Evolutionary conservation across 2,329 filamentous ascomycete genomes (phyloP).

Genomic region (Neopestalotiopsis sp.): DNA sequence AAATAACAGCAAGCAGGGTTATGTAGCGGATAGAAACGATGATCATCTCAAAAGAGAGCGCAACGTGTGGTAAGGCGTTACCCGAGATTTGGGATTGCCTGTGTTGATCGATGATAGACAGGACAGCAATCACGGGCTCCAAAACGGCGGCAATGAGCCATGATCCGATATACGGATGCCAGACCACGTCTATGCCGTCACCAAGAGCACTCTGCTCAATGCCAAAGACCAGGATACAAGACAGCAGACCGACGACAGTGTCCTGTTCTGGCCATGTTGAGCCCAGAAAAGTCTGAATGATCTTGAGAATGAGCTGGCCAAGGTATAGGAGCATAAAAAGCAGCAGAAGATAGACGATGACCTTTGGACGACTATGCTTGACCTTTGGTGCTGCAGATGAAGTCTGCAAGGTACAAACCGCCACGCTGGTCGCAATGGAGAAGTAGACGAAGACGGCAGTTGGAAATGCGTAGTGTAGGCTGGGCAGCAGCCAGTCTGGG

Average conservation of each 20-base stretch:
- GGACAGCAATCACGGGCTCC: slow-evolving; percentile 54
- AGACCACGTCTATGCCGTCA: slow-evolving; percentile 56
- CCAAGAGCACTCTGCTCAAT: slow-evolving; percentile 62
- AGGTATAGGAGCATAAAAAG: slow-evolving; percentile 52
- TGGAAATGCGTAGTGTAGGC: slow-evolving; percentile 66
- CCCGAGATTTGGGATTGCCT: slow-evolving; percentile 13
- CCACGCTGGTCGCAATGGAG: slow-evolving; percentile 53
- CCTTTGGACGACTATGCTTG: slow-evolving; percentile 45
- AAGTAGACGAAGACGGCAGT: slow-evolving; percentile 63
- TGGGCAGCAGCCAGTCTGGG: slow-evolving; percentile 39
- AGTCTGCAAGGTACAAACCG: slow-evolving; percentile 60
- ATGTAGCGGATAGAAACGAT: slow-evolving; percentile 40
- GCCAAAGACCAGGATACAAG: slow-evolving; percentile 69
- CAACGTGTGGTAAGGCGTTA: slow-evolving; percentile 20
- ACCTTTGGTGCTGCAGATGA: slow-evolving; percentile 39
- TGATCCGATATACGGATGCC: slow-evolving; percentile 69
- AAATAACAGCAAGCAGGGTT: slow-evolving; percentile 32
- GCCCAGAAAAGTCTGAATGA: slow-evolving; percentile 40
- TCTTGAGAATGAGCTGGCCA: slow-evolving; percentile 50
- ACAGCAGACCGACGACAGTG: slow-evolving; percentile 61
- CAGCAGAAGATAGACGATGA: slow-evolving; percentile 50
- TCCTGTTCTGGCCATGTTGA: slow-evolving; percentile 50
- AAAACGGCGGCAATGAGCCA: slow-evolving; percentile 64
- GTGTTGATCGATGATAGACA: slow-evolving; percentile 38
- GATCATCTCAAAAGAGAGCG: slow-evolving; percentile 35